Conservation (phyloP, 1,284 basidiomycete genomes). For the Uromyces viciae-fabae region DNA sequence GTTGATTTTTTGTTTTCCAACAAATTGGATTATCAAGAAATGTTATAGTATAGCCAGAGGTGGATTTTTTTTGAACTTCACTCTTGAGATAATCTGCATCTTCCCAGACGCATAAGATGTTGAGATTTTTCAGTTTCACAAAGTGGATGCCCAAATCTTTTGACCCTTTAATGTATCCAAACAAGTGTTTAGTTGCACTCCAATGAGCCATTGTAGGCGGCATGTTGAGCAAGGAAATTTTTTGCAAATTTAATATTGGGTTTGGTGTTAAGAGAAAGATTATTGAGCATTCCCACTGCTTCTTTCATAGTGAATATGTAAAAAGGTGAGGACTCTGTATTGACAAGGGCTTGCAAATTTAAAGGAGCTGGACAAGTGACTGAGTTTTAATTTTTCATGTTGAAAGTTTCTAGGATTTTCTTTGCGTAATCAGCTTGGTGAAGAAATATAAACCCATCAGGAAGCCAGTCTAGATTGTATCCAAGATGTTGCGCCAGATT, state of each 20-base stretch:
- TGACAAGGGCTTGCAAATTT: neutral
- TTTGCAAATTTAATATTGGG: neutral
- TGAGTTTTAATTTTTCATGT: neutral
- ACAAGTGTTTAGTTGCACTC: neutral
- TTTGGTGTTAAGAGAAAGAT: neutral
- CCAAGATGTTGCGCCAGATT: neutral
- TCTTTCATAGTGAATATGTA: neutral
- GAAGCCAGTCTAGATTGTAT: neutral
- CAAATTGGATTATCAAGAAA: neutral
- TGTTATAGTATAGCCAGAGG: neutral
- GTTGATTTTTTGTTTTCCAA: constrained; percentile 19
- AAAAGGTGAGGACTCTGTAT: neutral
- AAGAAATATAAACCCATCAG: neutral
- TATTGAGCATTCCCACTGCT: constrained; percentile 5
- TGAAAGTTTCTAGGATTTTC: neutral
- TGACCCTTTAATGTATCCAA: neutral
- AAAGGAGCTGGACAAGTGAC: neutral
- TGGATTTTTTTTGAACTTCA: neutral
- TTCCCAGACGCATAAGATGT: neutral
- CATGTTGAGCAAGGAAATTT: neutral
- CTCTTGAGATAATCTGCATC: neutral
- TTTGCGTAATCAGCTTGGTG: neutral
- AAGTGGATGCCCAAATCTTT: neutral
- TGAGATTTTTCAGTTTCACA: neutral
- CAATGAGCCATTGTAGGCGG: neutral